A percentile compares a stretch with the other conserved stretches of the same genome.
phyloP scores from a whole-genome alignment of 2,329 filamentous ascomycete species.

The Claviceps spartinae region DNA sequence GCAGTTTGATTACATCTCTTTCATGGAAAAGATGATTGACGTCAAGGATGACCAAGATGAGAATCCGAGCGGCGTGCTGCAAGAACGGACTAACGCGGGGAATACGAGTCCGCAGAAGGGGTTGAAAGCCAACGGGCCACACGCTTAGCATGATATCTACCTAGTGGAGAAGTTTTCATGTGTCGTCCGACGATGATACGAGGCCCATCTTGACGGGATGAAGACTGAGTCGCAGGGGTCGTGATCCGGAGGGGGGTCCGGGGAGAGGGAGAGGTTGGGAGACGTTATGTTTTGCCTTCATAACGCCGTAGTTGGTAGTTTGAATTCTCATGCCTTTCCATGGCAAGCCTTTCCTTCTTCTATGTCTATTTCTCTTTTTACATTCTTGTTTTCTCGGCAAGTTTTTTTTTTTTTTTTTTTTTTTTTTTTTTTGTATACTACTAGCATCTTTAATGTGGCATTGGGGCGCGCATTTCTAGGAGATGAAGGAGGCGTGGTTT shows the following conservation, averaged over 20 bases:
- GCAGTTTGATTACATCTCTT: slow-evolving; percentile 92
- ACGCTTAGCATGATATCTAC: neutral
- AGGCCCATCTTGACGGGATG: too few species aligned
- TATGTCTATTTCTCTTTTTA: neutral
- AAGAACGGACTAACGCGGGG: slow-evolving; percentile 22
- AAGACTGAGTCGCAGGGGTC: too few species aligned
- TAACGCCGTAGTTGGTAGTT: neutral
- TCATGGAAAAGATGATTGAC: slow-evolving; percentile 79
- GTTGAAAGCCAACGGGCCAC: slow-evolving; percentile 21
- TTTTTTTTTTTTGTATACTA: slow-evolving; percentile 3
- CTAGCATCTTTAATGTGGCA: neutral
- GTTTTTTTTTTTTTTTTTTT: neutral
- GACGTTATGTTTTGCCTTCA: neutral
- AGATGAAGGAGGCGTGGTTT: neutral
- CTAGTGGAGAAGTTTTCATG: too few species aligned
- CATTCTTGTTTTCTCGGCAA: neutral
- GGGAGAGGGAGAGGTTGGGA: too few species aligned
- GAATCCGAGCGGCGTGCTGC: slow-evolving; percentile 17
- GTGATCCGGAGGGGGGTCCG: neutral
- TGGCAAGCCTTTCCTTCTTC: neutral
- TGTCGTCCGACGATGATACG: too few species aligned
- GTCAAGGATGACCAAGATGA: slow-evolving; percentile 19
- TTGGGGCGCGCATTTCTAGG: neutral
- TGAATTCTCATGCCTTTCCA: neutral
- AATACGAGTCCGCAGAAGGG: slow-evolving; percentile 20